These are phyloP conservation scores for Solanum medicagineum DNA, from an alignment of 257 asterid species.

Conservation along the genomic window DNA sequence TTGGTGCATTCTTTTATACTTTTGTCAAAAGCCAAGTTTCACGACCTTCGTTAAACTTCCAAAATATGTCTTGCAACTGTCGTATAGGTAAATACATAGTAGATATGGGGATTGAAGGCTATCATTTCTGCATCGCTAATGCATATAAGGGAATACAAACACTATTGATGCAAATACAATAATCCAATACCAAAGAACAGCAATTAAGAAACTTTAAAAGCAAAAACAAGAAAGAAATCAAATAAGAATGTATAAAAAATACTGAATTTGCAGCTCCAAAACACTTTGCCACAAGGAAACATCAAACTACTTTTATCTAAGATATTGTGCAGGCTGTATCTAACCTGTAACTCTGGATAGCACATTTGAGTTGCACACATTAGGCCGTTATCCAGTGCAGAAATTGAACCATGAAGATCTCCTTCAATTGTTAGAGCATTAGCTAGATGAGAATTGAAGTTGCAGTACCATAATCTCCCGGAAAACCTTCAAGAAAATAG, in stretches of 20 bases:
- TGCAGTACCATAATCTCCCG: slow-evolving; percentile 88
- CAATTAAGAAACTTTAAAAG: not conserved
- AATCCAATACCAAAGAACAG: not conserved
- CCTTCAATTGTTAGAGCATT: slow-evolving; percentile 86
- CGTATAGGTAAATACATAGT: not conserved
- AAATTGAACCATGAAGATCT: slow-evolving; percentile 65
- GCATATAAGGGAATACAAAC: not conserved
- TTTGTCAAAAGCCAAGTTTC: not conserved
- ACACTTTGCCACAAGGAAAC: not conserved
- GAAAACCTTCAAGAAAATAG: slow-evolving; percentile 50
- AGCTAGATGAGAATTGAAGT: slow-evolving; percentile 93
- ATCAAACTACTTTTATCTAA: not conserved
- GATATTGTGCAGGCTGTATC: slow-evolving; percentile 10
- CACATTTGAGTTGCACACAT: slow-evolving; percentile 75
- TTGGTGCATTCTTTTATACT: not conserved
- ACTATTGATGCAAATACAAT: not conserved
- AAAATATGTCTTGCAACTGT: not conserved
- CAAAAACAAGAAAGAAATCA: not conserved
- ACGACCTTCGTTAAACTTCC: not conserved
- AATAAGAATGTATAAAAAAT: not conserved
- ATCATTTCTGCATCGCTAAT: not conserved
- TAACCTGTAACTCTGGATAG: slow-evolving; percentile 92
- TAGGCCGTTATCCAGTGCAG: slow-evolving; percentile 62
- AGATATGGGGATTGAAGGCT: not conserved
- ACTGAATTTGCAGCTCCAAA: not conserved